These are phyloP conservation scores for Phytophthora nicotianae DNA, from an alignment of 352 stramenopile species.

Conservation along the genomic window DNA sequence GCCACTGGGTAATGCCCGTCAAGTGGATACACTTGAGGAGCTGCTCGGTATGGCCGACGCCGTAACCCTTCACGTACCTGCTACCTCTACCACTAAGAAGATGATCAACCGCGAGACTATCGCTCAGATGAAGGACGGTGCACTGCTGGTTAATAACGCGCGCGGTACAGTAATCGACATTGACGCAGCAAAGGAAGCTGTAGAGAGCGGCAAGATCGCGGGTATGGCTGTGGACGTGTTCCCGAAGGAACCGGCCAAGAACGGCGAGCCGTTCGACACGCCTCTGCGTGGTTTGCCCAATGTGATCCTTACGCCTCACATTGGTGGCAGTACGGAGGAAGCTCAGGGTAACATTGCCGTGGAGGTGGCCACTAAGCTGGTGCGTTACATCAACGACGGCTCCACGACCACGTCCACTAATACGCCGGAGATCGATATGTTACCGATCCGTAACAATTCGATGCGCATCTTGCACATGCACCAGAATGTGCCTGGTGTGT, in stretches of 20 bases:
- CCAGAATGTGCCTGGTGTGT: slow-evolving; percentile 83
- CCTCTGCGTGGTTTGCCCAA: slow-evolving; percentile 92
- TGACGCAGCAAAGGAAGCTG: slow-evolving; percentile 90
- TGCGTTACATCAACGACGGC: slow-evolving; percentile 85
- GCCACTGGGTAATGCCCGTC: slow-evolving; percentile 74
- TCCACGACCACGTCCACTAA: slow-evolving; percentile 82
- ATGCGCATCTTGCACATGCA: slow-evolving; percentile 90
- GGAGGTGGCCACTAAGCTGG: slow-evolving; percentile 79
- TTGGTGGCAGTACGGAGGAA: slow-evolving; percentile 96
- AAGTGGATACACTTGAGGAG: slow-evolving; percentile 87
- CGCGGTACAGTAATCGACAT: slow-evolving; percentile 95
- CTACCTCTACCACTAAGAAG: slow-evolving; percentile 92
- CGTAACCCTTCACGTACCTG: slow-evolving; percentile 96
- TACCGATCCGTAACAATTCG: slow-evolving; percentile 70
- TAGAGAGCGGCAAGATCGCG: slow-evolving; percentile 85
- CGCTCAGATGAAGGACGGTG: slow-evolving; percentile 91
- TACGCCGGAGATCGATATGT: slow-evolving; percentile 83
- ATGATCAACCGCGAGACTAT: slow-evolving; percentile 93
- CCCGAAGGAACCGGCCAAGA: slow-evolving; percentile 85
- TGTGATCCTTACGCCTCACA: slow-evolving; percentile 94
- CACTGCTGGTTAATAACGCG: slow-evolving; percentile 95
- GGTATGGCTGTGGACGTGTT: slow-evolving; percentile 91
- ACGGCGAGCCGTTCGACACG: slow-evolving; percentile 85
- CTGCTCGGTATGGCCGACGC: slow-evolving; percentile 90
- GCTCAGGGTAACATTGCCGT: slow-evolving; percentile 93